Conservation (phyloP, 208 protist species). For the Herpetomonas samuelpessoai region DNA sequence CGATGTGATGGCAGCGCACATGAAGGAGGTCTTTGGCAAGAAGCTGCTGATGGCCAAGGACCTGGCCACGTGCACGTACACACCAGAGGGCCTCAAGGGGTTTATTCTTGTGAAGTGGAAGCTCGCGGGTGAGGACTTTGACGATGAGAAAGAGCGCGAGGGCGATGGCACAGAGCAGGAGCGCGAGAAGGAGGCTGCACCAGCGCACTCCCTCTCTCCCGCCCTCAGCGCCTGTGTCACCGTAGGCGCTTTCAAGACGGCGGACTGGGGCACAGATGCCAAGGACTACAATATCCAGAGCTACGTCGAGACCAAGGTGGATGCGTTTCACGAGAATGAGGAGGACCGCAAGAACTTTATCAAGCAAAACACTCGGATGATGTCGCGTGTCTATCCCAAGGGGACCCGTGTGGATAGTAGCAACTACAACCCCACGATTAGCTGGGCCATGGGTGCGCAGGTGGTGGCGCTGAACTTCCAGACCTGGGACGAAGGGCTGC, state of each 20-base stretch:
- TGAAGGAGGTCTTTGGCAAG: constrained; percentile 39
- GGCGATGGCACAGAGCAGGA: constrained; percentile 12
- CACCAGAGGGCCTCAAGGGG: constrained; percentile 28
- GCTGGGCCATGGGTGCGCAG: constrained; percentile 69
- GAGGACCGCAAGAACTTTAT: constrained; percentile 24
- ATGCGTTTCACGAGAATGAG: constrained; percentile 17
- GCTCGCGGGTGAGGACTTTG: constrained; percentile 26
- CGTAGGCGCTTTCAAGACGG: constrained; percentile 41
- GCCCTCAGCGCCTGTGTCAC: constrained; percentile 37
- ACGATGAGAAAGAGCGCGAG: constrained; percentile 14
- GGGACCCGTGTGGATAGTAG: constrained; percentile 74
- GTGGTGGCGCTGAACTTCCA: constrained; percentile 91
- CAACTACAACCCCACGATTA: constrained; percentile 82
- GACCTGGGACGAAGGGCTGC: constrained; percentile 40
- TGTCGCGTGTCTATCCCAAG: constrained; percentile 89
- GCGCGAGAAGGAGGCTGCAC: constrained; percentile 13
- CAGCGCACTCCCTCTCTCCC: constrained; percentile 13
- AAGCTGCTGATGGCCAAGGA: constrained; percentile 25
- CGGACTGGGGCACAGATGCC: constrained; percentile 43
- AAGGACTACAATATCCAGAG: constrained; percentile 53
- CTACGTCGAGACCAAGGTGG: constrained; percentile 50
- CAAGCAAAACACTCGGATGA: constrained; percentile 53
- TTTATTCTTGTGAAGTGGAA: constrained; percentile 49
- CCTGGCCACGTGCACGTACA: constrained; percentile 14
- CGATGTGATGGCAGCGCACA: constrained; percentile 34